Evolutionary conservation across 2,329 filamentous ascomycete species (phyloP).

Genomic region (Pyrenophora teres): DNA sequence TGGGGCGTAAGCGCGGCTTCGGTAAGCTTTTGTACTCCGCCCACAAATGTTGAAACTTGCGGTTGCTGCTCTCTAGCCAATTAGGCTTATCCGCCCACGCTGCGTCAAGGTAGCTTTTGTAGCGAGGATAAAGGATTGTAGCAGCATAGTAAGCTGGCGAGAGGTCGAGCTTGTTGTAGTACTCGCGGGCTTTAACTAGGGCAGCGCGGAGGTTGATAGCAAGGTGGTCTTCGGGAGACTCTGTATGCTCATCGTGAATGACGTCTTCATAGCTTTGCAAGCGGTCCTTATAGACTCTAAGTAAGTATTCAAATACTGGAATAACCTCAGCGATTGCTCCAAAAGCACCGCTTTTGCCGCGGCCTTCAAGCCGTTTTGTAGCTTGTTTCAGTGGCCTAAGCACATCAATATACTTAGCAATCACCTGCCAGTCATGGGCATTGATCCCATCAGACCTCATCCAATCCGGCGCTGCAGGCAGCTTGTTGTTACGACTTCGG

Average conservation of each 20-base stretch:
- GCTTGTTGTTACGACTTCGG: not conserved
- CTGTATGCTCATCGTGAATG: not conserved
- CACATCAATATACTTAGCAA: not conserved
- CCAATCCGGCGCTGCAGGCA: not conserved
- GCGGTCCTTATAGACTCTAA: not conserved
- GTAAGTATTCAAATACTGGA: not conserved
- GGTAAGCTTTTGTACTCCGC: not conserved
- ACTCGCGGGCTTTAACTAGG: not conserved
- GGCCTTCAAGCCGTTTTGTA: not conserved
- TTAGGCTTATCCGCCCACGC: not conserved
- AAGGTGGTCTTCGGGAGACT: conserved; percentile 4
- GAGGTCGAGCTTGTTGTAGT: not conserved
- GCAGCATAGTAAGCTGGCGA: not conserved
- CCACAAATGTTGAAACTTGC: not conserved
- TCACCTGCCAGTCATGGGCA: not conserved
- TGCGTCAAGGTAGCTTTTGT: no score
- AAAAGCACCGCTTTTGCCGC: not conserved
- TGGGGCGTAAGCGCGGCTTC: not conserved
- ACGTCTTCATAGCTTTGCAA: not conserved
- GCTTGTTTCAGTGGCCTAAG: not conserved
- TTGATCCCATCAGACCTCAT: conserved; percentile 1
- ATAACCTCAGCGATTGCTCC: conserved; percentile 1
- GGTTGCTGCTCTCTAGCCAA: not conserved
- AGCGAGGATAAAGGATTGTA: not conserved
- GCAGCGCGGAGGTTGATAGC: conserved; percentile 1